These are phyloP conservation scores for Selaginella moellendorffii DNA, from an alignment of 75 land plant species.

Conservation along the genomic window DNA sequence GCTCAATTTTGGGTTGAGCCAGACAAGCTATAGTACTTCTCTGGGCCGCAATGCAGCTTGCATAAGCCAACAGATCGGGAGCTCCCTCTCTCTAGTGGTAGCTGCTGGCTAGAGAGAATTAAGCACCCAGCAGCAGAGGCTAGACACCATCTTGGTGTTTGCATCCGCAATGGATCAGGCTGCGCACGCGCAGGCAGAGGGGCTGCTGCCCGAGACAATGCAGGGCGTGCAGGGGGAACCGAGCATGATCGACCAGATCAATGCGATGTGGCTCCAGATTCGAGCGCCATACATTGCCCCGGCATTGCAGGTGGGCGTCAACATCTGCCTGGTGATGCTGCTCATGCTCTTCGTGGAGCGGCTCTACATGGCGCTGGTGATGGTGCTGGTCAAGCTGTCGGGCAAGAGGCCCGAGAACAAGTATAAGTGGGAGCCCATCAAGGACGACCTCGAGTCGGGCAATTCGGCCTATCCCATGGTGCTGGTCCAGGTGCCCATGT, in stretches of 20 bases:
- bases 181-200: background rate
- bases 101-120: no score
- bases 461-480: constrained; percentile 60
- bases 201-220: constrained; percentile 10
- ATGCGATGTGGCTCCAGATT: constrained; percentile 35
- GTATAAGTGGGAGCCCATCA: constrained; percentile 58
- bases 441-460: constrained; percentile 53
- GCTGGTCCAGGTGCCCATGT: constrained; percentile 68
- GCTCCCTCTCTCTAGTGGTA: no score
- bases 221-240: constrained; percentile 2
- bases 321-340: constrained; percentile 47
- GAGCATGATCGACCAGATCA: constrained; percentile 24
- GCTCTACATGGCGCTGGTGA: constrained; percentile 52
- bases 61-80: no score
- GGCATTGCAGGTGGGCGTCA: constrained; percentile 28
- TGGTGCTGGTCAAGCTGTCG: constrained; percentile 38
- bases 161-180: background rate
- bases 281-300: constrained; percentile 57
- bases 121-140: no score
- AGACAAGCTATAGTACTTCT: no score
- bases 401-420: constrained; percentile 41
- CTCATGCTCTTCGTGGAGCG: constrained; percentile 69
- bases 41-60: no score
- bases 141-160: no score
- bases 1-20: no score